Percentiles rank a stretch among this genome's conserved stretches.
phyloP scores from a whole-genome alignment of 495 filamentous ascomycete genomes.

The Tetracladium setigerum region DNA sequence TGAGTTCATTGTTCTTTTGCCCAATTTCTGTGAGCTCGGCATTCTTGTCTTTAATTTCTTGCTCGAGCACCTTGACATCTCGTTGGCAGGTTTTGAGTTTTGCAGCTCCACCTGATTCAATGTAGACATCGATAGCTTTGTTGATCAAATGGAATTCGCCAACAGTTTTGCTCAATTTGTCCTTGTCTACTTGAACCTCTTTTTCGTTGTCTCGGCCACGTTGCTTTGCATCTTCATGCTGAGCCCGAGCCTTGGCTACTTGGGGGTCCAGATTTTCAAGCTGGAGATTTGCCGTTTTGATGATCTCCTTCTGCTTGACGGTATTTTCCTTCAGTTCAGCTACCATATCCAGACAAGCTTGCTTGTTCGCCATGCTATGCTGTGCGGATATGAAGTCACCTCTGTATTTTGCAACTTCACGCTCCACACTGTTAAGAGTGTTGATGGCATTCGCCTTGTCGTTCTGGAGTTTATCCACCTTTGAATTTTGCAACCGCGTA shows the following conservation, averaged over 20 bases:
- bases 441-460: constrained; percentile 67
- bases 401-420: constrained; percentile 60
- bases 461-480: constrained; percentile 50
- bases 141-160: constrained; percentile 69
- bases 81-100: constrained; percentile 62
- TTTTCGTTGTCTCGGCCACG: constrained; percentile 67
- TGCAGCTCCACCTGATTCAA: constrained; percentile 62
- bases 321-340: constrained; percentile 64
- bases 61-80: constrained; percentile 59
- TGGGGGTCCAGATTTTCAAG: constrained; percentile 63
- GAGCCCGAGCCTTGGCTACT: constrained; percentile 62
- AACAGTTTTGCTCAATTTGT: constrained; percentile 60
- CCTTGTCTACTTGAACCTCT: constrained; percentile 62
- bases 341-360: constrained; percentile 55
- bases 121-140: constrained; percentile 72
- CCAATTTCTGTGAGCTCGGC: constrained; percentile 59
- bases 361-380: constrained; percentile 73
- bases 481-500: constrained; percentile 50
- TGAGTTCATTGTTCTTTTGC: constrained; percentile 65
- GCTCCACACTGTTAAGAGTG: constrained; percentile 60
- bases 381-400: constrained; percentile 60
- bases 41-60: constrained; percentile 57
- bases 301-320: constrained; percentile 55
- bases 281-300: constrained; percentile 59
- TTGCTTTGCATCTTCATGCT: constrained; percentile 65